Evolutionary conservation across 495 filamentous ascomycete species (phyloP), one percentile per base, ranked within the genome.

Genomic region (Penicillium daleae): DNA sequence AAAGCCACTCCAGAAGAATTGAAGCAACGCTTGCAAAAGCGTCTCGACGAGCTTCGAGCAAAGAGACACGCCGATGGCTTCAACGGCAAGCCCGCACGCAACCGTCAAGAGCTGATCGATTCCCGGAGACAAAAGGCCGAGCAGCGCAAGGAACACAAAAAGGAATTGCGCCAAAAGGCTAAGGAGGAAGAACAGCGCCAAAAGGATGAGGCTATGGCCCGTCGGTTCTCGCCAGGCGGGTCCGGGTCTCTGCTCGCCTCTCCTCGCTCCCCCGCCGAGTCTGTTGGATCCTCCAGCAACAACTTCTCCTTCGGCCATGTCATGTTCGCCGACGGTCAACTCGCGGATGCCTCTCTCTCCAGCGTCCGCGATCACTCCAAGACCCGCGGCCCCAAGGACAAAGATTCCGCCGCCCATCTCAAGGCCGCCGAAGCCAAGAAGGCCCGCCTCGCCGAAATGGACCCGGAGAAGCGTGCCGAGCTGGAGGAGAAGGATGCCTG

Each of bases 401-500:
- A 86, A 56, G 95, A 99, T 71, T 82, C 92, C 12, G 88, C 88
- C 63, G 90, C 92, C 74, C 91, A 79, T 66, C 93, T 80, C 40
- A 82, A 84, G 76, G 82, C 74, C 72, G 93, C 76, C 58, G 86
- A 80, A 82, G 92, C 85, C 76, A 90, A 80, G 84, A 90, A 82
- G 83, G 90, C 75, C 74, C 86, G 92, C 42, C 68, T 97, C 37
- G 83, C 83, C 32, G 81, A 76, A 32, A 85, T 97, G 75, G 86
- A 91, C 63, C 85, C 87, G 3, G 83, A 86, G 63, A 94, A 97
- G 78, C 89, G 87, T 42, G 89, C 86, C 52, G 90, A 95, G 57
- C 85, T 98, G 22, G 86, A 91, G 62, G 92, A 97, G 76, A 97
- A 97, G 78, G 94, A 99, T 70, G 75, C 87, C 53, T 99, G 95